A percentile compares a stretch with the other conserved stretches of the same genome.
Conservation (phyloP, 257 asterid species). For the Ocimum tenuiflorum region DNA sequence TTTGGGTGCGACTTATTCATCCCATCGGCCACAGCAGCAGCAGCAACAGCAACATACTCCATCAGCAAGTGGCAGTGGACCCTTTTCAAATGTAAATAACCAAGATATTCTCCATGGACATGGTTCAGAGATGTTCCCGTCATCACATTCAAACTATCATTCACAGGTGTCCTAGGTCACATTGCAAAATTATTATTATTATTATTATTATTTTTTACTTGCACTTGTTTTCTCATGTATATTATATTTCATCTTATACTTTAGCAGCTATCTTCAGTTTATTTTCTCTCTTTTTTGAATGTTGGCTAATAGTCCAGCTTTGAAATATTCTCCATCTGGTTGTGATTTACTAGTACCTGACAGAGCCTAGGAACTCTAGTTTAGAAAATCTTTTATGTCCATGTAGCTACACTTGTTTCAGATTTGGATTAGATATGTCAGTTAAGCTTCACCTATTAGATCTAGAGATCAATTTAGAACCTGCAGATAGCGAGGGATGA, state of each 20-base stretch:
- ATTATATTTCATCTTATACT: neutral
- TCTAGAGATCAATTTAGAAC: neutral
- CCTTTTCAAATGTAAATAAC: conserved; percentile 41
- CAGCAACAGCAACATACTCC: conserved; percentile 67
- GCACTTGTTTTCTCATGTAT: conserved; percentile 8
- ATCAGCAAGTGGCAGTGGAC: conserved; percentile 54
- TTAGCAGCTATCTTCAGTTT: neutral
- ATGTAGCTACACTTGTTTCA: neutral
- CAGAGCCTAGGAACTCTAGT: neutral
- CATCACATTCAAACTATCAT: conserved; percentile 70
- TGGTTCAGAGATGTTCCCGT: conserved; percentile 79
- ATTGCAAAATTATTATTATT: neutral
- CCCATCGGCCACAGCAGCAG: conserved; percentile 91
- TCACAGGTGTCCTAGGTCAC: conserved; percentile 51
- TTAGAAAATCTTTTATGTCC: neutral
- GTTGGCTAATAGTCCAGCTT: conserved; percentile 5
- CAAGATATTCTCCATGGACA: conserved; percentile 63
- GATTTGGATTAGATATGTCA: neutral
- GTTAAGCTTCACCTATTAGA: neutral
- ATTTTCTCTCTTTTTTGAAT: conserved; percentile 2
- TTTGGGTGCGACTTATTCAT: conserved; percentile 74
- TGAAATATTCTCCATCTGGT: neutral
- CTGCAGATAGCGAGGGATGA: conserved; percentile 1
- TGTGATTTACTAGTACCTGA: conserved; percentile 9
- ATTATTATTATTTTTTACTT: too few species aligned